Percentiles rank a stretch among this genome's conserved stretches.
These are phyloP conservation scores for Neofusicoccum umdonicola DNA, from an alignment of 2,329 filamentous ascomycete genomes.

Conservation along the genomic window DNA sequence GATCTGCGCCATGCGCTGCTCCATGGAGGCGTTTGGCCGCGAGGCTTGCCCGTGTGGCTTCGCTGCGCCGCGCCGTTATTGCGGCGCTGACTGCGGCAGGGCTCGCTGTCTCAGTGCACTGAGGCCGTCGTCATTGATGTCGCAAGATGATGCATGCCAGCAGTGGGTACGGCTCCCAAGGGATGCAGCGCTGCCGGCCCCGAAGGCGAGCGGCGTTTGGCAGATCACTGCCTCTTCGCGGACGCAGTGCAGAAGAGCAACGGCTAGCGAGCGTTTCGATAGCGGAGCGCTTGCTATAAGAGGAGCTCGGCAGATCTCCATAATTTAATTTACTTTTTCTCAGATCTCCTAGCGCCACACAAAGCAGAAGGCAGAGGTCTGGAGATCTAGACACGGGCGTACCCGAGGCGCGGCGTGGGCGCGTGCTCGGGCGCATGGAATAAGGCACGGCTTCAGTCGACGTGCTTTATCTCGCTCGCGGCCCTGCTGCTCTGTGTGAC, in stretches of 20 bases:
- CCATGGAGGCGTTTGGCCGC: not conserved
- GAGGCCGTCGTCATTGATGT: not conserved
- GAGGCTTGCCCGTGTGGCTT: slow-evolving; percentile 5
- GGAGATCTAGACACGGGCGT: slow-evolving; percentile 1
- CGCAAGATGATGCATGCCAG: slow-evolving; percentile 8
- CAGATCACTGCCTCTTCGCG: not conserved
- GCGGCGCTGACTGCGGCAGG: not conserved
- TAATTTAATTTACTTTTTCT: slow-evolving; percentile 11
- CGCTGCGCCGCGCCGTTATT: slow-evolving; percentile 3
- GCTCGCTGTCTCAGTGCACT: not conserved
- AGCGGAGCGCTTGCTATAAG: not conserved
- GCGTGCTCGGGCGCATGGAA: slow-evolving; percentile 6
- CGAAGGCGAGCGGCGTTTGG: not conserved
- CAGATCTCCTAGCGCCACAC: slow-evolving; percentile 7
- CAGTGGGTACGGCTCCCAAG: not conserved
- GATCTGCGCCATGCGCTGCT: not conserved
- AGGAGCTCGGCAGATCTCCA: slow-evolving; percentile 13
- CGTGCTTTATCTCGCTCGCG: slow-evolving; percentile 4
- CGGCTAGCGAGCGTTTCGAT: slow-evolving; percentile 4
- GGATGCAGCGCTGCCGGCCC: not conserved
- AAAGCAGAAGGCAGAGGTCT: not conserved
- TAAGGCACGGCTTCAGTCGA: not conserved
- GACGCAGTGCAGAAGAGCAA: not conserved
- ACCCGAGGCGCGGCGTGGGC: slow-evolving; percentile 5
- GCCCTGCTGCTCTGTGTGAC: not conserved